Conservation (phyloP, 441 rosid species). For the Bocquillonia castaneifolia region DNA sequence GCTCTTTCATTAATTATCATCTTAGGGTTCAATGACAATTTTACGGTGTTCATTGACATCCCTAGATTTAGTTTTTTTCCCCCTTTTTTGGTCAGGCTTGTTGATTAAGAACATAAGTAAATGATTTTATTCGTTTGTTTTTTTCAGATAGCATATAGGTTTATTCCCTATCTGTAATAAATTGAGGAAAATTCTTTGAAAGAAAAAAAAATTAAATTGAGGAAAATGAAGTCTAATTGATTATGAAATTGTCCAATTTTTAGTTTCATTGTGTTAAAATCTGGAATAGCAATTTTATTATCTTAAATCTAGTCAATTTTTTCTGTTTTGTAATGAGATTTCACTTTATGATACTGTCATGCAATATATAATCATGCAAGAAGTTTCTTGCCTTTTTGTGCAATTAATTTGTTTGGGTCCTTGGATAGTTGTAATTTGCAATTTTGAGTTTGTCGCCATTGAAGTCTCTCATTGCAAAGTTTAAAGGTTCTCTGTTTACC, state of each 20-base stretch:
- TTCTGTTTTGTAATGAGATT: neutral
- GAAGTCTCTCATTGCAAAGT: neutral
- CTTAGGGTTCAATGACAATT: slow-evolving; percentile 23
- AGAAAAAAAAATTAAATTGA: no score
- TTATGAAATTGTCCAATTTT: neutral
- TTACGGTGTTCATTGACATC: slow-evolving; percentile 28
- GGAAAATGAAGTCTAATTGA: no score
- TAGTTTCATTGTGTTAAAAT: neutral
- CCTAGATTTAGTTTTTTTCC: slow-evolving; percentile 16
- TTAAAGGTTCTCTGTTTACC: neutral
- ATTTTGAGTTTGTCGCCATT: neutral
- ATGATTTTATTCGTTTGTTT: slow-evolving; percentile 9
- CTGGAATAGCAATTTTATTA: neutral
- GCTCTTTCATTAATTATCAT: slow-evolving; percentile 40
- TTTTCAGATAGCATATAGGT: no score
- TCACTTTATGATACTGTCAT: neutral
- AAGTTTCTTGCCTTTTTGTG: neutral
- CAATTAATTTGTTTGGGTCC: neutral
- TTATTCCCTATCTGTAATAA: neutral
- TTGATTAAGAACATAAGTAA: slow-evolving; percentile 14
- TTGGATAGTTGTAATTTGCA: neutral
- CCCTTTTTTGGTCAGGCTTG: slow-evolving; percentile 26
- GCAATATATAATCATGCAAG: neutral
- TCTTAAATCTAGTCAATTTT: neutral
- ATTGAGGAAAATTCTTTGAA: no score